Conservation (phyloP, 768 basidiomycete species). For the Phylloporus sp. region DNA sequence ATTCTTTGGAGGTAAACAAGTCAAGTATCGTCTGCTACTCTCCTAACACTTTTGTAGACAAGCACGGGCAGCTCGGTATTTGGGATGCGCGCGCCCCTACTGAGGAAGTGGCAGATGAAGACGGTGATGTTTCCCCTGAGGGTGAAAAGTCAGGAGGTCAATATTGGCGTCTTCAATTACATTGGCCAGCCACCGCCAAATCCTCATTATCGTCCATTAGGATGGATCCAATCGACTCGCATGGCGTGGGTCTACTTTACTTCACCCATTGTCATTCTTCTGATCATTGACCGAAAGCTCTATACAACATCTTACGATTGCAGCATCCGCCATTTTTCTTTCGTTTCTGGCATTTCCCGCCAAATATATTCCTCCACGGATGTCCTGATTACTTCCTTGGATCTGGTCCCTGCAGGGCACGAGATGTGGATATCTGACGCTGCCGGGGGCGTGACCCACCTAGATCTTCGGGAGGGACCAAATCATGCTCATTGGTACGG, state of each 20-base stretch:
- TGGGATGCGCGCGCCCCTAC: constrained; percentile 78
- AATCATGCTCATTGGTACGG: constrained; percentile 57
- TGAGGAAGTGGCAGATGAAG: constrained; percentile 66
- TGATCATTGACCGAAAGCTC: constrained; percentile 42
- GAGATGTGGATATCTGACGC: constrained; percentile 86
- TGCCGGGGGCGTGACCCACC: constrained; percentile 65
- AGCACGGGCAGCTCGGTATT: constrained; percentile 77
- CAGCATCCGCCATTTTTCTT: constrained; percentile 68
- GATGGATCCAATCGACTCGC: constrained; percentile 70
- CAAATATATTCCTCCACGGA: constrained; percentile 62
- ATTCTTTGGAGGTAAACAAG: constrained; percentile 71
- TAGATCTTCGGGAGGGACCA: constrained; percentile 65
- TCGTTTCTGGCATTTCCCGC: constrained; percentile 65
- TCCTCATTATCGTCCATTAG: constrained; percentile 79
- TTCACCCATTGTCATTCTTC: neutral
- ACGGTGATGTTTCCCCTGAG: constrained; percentile 42
- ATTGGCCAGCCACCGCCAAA: constrained; percentile 79
- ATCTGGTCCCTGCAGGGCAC: constrained; percentile 60
- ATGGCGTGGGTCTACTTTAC: constrained; percentile 48
- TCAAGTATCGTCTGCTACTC: neutral
- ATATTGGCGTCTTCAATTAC: constrained; percentile 75
- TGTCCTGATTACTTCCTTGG: constrained; percentile 65
- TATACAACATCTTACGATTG: constrained; percentile 83
- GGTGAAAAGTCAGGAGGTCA: constrained; percentile 59
- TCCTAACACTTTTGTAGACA: constrained; percentile 48